phyloP scores from a whole-genome alignment of 106 monocot genomes.

The Xerophyta viscosa region DNA sequence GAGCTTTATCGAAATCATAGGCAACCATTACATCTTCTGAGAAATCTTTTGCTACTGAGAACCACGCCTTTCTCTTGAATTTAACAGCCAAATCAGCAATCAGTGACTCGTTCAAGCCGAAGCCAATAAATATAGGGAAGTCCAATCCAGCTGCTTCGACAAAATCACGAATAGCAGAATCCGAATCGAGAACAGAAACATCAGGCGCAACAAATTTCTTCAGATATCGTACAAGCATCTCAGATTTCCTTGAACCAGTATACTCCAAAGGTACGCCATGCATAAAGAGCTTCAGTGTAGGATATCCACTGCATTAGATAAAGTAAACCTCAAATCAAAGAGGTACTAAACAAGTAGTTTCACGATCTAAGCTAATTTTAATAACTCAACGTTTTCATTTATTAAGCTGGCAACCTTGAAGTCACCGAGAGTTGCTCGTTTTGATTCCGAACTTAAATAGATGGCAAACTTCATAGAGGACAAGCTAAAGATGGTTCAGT shows the following conservation, averaged over 20 bases:
- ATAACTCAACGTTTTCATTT: too few relatives aligned
- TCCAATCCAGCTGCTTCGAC: slow-evolving; percentile 61
- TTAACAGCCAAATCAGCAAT: slow-evolving; percentile 47
- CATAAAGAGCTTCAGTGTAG: slow-evolving; percentile 85
- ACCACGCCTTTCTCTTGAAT: slow-evolving; percentile 93
- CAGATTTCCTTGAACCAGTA: slow-evolving; percentile 80
- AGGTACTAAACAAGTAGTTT: background rate
- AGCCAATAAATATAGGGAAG: slow-evolving; percentile 94
- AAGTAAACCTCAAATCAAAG: background rate
- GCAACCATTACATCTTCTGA: slow-evolving; percentile 84
- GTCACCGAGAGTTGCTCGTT: too few relatives aligned
- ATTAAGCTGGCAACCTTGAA: too few relatives aligned
- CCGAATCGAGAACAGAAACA: slow-evolving; percentile 68
- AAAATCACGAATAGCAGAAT: slow-evolving; percentile 58
- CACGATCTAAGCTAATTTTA: too few relatives aligned
- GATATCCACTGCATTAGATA: slow-evolving; percentile 69
- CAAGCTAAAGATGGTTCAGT: too few relatives aligned
- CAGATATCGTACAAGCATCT: slow-evolving; percentile 62
- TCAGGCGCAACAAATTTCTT: slow-evolving; percentile 87
- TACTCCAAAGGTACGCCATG: slow-evolving; percentile 85
- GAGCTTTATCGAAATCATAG: slow-evolving; percentile 94
- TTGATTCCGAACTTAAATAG: too few relatives aligned
- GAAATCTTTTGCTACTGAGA: slow-evolving; percentile 81
- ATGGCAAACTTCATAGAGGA: too few relatives aligned
- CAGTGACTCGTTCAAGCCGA: slow-evolving; percentile 70